Evolutionary conservation across 768 basidiomycete species (phyloP).

Genomic region (Naematelia encephala): DNA sequence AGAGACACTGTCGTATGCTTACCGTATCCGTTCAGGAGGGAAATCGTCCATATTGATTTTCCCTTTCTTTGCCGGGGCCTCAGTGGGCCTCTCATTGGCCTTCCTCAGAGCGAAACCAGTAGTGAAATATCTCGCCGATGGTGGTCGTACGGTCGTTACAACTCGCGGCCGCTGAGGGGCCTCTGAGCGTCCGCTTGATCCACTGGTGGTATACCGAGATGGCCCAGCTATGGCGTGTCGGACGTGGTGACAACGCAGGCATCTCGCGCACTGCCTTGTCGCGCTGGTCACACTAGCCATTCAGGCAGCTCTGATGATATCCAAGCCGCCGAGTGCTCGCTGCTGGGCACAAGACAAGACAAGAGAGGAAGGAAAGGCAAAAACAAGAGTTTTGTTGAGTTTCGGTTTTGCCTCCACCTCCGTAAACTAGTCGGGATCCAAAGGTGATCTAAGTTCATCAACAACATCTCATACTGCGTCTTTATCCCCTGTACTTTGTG

Average conservation of each 20-base stretch:
- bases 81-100: neutral
- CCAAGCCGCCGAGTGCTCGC: too few species aligned
- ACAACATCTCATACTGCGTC: too few species aligned
- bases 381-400: neutral
- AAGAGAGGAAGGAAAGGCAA: neutral
- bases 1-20: neutral
- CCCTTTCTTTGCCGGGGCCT: neutral
- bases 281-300: neutral
- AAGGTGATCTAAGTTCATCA: too few species aligned
- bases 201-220: neutral
- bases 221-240: neutral
- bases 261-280: neutral
- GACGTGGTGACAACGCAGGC: neutral
- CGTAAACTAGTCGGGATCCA: too few species aligned
- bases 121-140: neutral
- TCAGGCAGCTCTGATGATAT: too few species aligned
- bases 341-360: too few species aligned
- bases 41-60: slow-evolving; percentile 47
- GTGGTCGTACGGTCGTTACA: too few species aligned
- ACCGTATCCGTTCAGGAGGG: slow-evolving; percentile 51
- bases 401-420: neutral
- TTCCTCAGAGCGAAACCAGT: neutral
- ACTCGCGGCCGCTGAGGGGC: too few species aligned
- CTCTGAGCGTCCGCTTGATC: neutral
- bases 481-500: too few species aligned